phyloP scores from a whole-genome alignment of 1,284 basidiomycete genomes.

The Marasmius sp. region DNA sequence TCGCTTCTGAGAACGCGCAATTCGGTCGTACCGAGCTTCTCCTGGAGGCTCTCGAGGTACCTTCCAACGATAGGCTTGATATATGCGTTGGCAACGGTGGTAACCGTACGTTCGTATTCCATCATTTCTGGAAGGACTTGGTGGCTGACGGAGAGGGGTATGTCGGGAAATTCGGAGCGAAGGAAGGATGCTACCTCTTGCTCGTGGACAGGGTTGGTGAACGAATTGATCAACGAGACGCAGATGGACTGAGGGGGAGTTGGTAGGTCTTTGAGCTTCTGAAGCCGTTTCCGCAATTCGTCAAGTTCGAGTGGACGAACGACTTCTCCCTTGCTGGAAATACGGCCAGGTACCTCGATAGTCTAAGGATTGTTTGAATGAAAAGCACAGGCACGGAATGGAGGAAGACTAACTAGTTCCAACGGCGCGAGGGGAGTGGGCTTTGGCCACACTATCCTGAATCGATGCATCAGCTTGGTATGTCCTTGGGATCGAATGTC shows the following conservation, averaged over 20 bases:
- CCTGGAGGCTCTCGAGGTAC: constrained; percentile 25
- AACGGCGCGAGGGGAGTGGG: constrained; percentile 28
- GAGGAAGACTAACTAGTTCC: constrained; percentile 18
- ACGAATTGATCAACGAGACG: constrained; percentile 30
- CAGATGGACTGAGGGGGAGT: constrained; percentile 27
- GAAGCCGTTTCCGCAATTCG: constrained; percentile 17
- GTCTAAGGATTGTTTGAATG: constrained; percentile 15
- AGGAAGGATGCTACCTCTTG: constrained; percentile 20
- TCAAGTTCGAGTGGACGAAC: constrained; percentile 23
- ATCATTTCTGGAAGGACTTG: constrained; percentile 29
- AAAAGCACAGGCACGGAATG: neutral
- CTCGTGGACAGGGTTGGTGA: constrained; percentile 28
- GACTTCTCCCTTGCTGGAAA: constrained; percentile 23
- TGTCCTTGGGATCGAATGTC: neutral
- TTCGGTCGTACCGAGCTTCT: constrained; percentile 17
- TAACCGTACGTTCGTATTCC: constrained; percentile 32
- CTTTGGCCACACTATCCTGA: constrained; percentile 31
- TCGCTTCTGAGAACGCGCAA: constrained; percentile 28
- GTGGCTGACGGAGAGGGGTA: constrained; percentile 26
- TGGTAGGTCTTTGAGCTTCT: constrained; percentile 15
- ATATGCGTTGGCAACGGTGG: constrained; percentile 29
- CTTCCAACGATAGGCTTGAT: constrained; percentile 24
- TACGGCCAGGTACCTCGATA: constrained; percentile 29
- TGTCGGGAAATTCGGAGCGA: constrained; percentile 21
- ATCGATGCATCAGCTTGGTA: neutral